A percentile compares a stretch with the other conserved stretches of the same genome.
Evolutionary conservation across 225 moss, liverwort and hornwort genomes (phyloP).

Genomic region (Sphagnum contortum): DNA sequence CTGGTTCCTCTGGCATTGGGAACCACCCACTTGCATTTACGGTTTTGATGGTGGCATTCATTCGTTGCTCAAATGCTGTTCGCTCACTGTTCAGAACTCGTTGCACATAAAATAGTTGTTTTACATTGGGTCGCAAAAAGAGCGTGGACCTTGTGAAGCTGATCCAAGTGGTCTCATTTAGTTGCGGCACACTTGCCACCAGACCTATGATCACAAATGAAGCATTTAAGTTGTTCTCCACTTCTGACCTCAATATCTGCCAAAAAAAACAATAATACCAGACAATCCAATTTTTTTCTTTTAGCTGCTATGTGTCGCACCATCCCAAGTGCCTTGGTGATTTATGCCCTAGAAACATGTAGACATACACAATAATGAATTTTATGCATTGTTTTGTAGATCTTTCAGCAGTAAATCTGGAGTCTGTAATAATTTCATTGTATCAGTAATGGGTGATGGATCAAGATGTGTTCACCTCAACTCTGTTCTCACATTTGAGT

Average conservation of each 20-base stretch:
- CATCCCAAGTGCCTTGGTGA: no score
- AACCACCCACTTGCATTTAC: background rate
- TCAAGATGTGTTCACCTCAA: constrained; percentile 30
- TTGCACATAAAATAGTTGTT: constrained; percentile 39
- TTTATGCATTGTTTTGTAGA: background rate
- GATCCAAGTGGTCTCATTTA: constrained; percentile 37
- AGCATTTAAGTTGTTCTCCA: constrained; percentile 78
- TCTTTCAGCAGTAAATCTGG: background rate
- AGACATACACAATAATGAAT: no score
- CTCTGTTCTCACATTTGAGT: constrained; percentile 47
- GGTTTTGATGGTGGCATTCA: constrained; percentile 39
- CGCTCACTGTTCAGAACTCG: constrained; percentile 49
- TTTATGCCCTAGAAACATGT: no score
- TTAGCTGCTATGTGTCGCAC: no score
- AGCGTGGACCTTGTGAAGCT: constrained; percentile 37
- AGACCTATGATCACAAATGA: constrained; percentile 70
- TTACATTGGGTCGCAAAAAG: constrained; percentile 47
- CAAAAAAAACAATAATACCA: background rate
- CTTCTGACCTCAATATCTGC: constrained; percentile 56
- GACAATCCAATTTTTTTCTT: background rate
- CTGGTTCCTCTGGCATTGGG: constrained; percentile 25
- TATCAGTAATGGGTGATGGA: background rate
- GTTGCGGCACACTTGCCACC: constrained; percentile 23
- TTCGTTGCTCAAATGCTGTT: constrained; percentile 37
- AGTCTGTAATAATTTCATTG: background rate